phyloP scores from a whole-genome alignment of 306 rosid genomes.

The Quercus robur region DNA sequence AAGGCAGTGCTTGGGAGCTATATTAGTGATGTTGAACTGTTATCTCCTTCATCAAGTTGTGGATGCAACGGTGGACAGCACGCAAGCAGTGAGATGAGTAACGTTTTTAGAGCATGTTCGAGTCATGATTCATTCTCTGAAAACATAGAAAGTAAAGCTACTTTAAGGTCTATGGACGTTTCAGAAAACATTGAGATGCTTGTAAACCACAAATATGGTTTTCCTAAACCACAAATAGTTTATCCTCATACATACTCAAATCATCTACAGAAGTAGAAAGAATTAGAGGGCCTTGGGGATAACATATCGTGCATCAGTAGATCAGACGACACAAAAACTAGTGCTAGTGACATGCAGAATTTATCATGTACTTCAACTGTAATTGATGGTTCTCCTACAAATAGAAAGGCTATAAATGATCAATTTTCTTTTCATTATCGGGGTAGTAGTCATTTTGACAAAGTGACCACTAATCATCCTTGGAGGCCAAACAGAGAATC shows the following conservation, averaged over 20 bases:
- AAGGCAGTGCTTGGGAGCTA: neutral
- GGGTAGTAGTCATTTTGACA: neutral
- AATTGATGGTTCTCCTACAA: no score
- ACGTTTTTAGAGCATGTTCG: neutral
- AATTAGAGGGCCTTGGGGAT: conserved; percentile 6
- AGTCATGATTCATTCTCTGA: conserved; percentile 4
- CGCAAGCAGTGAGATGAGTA: conserved; percentile 11
- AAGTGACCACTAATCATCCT: neutral
- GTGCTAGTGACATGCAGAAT: neutral
- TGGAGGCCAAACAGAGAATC: neutral
- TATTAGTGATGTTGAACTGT: neutral
- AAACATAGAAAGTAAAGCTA: conserved; percentile 1
- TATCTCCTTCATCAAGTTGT: conserved; percentile 12
- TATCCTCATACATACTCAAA: neutral
- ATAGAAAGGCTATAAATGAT: neutral
- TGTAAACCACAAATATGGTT: neutral
- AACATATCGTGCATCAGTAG: neutral
- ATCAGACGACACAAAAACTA: neutral
- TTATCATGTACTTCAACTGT: neutral
- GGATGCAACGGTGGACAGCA: neutral
- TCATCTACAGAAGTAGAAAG: conserved; percentile 2
- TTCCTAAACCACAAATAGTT: neutral
- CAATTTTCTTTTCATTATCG: neutral
- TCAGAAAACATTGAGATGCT: conserved; percentile 11
- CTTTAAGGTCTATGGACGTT: conserved; percentile 1